These are phyloP conservation scores for Gonapodya prolifera DNA, from an alignment of 192 early-diverging fungal genomes.

Conservation along the genomic window DNA sequence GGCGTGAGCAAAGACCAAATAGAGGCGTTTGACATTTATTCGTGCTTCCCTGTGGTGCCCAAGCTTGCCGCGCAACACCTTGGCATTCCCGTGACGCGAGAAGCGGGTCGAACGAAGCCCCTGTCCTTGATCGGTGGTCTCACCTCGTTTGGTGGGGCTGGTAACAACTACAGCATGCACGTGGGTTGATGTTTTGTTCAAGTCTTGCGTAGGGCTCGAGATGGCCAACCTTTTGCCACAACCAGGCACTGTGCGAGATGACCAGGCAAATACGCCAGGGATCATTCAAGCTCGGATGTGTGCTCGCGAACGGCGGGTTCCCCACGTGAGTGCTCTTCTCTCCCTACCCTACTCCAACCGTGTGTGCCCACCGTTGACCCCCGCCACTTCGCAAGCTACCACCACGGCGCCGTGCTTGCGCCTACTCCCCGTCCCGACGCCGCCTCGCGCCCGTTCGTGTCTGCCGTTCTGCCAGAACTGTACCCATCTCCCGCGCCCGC, in stretches of 20 bases:
- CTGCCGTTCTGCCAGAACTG: neutral
- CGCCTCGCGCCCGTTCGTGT: neutral
- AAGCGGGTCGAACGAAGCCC: neutral
- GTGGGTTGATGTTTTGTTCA: neutral
- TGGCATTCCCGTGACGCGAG: neutral
- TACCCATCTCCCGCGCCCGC: neutral
- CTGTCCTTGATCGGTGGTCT: neutral
- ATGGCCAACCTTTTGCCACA: neutral
- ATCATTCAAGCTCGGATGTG: neutral
- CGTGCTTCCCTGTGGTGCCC: slow-evolving; percentile 1
- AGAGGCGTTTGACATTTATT: neutral
- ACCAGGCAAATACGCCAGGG: neutral
- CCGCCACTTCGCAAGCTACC: neutral
- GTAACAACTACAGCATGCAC: slow-evolving; percentile 2
- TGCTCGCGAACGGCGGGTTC: neutral
- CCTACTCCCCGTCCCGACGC: neutral
- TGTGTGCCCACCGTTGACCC: neutral
- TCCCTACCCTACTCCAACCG: neutral
- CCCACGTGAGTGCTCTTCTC: neutral
- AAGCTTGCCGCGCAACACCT: neutral
- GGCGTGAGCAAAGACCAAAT: neutral
- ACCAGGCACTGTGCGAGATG: neutral
- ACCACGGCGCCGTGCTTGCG: neutral
- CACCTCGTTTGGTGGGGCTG: slow-evolving; percentile 1
- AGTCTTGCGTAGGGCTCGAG: too few relatives aligned